These are phyloP conservation scores for Pseudogymnoascus sp. DNA, from an alignment of 2,329 filamentous ascomycete genomes.

Conservation along the genomic window DNA sequence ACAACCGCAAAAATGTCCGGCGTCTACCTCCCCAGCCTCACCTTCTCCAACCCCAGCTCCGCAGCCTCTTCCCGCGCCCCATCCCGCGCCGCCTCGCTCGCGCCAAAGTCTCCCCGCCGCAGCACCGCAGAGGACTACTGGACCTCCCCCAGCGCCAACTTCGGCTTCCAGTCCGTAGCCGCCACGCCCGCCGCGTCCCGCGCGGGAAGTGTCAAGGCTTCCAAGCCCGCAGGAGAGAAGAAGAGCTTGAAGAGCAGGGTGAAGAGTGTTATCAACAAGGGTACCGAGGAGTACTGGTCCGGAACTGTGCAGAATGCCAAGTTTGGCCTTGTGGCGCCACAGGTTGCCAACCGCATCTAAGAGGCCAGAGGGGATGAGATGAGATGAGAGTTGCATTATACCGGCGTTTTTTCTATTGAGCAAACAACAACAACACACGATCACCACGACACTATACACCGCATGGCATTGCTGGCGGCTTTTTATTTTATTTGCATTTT, in stretches of 20 bases:
- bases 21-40: not conserved
- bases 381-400: not conserved
- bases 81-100: not conserved
- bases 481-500: not conserved
- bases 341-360: not conserved
- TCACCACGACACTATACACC: not conserved
- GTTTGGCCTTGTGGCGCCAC: not conserved
- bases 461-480: not conserved
- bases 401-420: not conserved
- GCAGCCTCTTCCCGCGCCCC: not conserved
- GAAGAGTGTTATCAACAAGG: not conserved
- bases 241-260: not conserved
- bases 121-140: conserved; percentile 1
- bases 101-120: conserved; percentile 1
- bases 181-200: not conserved
- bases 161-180: not conserved
- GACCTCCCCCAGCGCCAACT: conserved; percentile 2
- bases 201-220: not conserved
- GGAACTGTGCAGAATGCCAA: not conserved
- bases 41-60: not conserved
- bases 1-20: not conserved
- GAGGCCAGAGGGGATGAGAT: not conserved
- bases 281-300: not conserved
- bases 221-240: not conserved
- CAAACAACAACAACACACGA: not conserved